Conservation (phyloP, 768 basidiomycete genomes). For the Amanita subjunquillea region DNA sequence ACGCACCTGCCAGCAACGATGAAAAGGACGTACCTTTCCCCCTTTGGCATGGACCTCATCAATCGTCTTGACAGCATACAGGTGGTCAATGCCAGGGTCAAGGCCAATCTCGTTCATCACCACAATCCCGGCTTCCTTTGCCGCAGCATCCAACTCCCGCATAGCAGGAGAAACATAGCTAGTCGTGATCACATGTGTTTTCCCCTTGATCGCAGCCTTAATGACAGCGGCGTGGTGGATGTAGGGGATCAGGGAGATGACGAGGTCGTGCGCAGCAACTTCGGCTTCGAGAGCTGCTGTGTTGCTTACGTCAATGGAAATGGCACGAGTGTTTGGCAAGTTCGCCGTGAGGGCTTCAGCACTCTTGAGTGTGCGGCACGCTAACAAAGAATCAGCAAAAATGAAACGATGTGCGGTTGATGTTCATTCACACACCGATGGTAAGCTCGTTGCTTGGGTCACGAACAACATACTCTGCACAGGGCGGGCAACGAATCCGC, state of each 20-base stretch:
- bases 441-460: slow-evolving; percentile 76
- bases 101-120: slow-evolving; percentile 98
- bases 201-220: slow-evolving; percentile 80
- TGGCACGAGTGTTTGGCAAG: slow-evolving; percentile 60
- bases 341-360: slow-evolving; percentile 60
- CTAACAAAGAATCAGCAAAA: slow-evolving; percentile 22
- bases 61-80: slow-evolving; percentile 92
- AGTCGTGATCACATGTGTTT: slow-evolving; percentile 93
- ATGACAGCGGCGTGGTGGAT: slow-evolving; percentile 84
- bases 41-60: slow-evolving; percentile 89
- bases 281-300: slow-evolving; percentile 65
- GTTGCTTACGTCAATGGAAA: slow-evolving; percentile 75
- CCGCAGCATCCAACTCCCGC: slow-evolving; percentile 73
- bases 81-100: slow-evolving; percentile 90
- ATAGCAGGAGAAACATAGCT: slow-evolving; percentile 91
- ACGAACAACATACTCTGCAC: slow-evolving; percentile 86
- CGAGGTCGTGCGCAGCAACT: slow-evolving; percentile 81
- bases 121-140: slow-evolving; percentile 80
- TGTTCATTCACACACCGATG: slow-evolving; percentile 44
- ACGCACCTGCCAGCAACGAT: background rate
- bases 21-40: slow-evolving; percentile 59
- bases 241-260: slow-evolving; percentile 96
- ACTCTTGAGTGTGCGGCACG: slow-evolving; percentile 77
- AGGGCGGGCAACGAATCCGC: slow-evolving; percentile 92
- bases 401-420: background rate